Conservation (phyloP, 2,329 filamentous ascomycete species). For the Thyridium curvatum region DNA sequence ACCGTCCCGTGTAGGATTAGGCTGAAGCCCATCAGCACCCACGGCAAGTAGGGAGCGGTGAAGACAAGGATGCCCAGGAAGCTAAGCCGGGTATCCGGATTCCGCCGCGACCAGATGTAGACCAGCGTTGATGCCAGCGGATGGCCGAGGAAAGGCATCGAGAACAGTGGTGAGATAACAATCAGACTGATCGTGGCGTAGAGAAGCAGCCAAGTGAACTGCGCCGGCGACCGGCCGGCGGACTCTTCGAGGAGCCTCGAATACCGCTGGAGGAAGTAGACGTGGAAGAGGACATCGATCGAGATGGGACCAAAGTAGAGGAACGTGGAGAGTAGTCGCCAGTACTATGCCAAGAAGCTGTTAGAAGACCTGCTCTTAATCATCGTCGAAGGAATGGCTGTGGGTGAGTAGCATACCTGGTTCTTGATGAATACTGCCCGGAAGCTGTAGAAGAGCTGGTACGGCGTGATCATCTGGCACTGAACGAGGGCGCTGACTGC, state of each 20-base stretch:
- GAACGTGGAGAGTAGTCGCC: conserved; percentile 93
- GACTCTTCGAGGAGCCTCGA: conserved; percentile 92
- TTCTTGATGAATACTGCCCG: conserved; percentile 85
- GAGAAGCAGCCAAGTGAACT: conserved; percentile 90
- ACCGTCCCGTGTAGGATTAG: conserved; percentile 83
- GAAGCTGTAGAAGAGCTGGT: conserved; percentile 96
- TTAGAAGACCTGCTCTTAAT: conserved; percentile 5
- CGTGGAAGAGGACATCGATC: conserved; percentile 91
- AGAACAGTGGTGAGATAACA: conserved; percentile 76
- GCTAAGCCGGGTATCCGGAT: conserved; percentile 84
- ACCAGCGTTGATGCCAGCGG: conserved; percentile 88
- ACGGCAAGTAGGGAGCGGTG: conserved; percentile 88
- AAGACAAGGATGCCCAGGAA: conserved; percentile 87
- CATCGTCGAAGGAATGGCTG: conserved; percentile 2
- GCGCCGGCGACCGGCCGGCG: conserved; percentile 82
- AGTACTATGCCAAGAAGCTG: conserved; percentile 59
- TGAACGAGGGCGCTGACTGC: conserved; percentile 85
- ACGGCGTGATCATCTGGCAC: conserved; percentile 85
- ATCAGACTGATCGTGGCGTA: conserved; percentile 80
- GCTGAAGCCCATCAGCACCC: conserved; percentile 91
- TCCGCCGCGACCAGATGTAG: conserved; percentile 95
- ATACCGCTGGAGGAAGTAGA: conserved; percentile 97
- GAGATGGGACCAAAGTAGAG: conserved; percentile 95
- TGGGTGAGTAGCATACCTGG: conserved; percentile 55
- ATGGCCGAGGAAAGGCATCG: conserved; percentile 90